phyloP scores from a whole-genome alignment of 2,329 filamentous ascomycete species.

The Pseudogymnoascus sp. region DNA sequence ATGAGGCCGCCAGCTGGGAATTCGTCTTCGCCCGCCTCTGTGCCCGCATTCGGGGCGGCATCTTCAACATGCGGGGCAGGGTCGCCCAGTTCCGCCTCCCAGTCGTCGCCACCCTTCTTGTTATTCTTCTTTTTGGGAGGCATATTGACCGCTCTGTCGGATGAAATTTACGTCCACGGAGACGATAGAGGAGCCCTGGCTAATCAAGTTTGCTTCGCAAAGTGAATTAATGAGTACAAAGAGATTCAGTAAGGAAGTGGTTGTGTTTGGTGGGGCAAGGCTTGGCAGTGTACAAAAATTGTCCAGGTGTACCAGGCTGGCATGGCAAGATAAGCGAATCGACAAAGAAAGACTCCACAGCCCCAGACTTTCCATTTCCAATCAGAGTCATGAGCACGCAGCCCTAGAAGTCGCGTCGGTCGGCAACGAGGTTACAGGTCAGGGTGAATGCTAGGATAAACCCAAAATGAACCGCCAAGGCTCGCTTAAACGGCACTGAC shows the following conservation, averaged over 20 bases:
- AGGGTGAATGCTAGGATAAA: too few species aligned
- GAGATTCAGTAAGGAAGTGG: background rate
- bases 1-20: slow-evolving; percentile 56
- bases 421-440: too few species aligned
- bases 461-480: too few species aligned
- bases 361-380: background rate
- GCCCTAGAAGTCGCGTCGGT: background rate
- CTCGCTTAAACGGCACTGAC: too few species aligned
- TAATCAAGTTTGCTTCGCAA: slow-evolving; percentile 3
- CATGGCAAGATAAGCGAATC: slow-evolving; percentile 7
- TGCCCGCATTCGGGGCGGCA: slow-evolving; percentile 34
- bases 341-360: background rate
- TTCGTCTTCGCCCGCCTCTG: slow-evolving; percentile 30
- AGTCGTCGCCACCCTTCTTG: slow-evolving; percentile 81
- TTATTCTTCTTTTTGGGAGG: slow-evolving; percentile 91
- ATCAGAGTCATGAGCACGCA: background rate
- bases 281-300: slow-evolving; percentile 1
- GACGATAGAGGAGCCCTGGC: background rate
- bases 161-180: background rate
- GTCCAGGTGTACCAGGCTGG: slow-evolving; percentile 4
- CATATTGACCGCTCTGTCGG: slow-evolving; percentile 47
- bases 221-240: background rate
- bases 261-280: slow-evolving; percentile 7
- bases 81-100: slow-evolving; percentile 90
- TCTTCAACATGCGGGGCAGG: slow-evolving; percentile 45